These are phyloP conservation scores for Noccaea caerulescens DNA, from an alignment of 345 rosid species.

Conservation along the genomic window DNA sequence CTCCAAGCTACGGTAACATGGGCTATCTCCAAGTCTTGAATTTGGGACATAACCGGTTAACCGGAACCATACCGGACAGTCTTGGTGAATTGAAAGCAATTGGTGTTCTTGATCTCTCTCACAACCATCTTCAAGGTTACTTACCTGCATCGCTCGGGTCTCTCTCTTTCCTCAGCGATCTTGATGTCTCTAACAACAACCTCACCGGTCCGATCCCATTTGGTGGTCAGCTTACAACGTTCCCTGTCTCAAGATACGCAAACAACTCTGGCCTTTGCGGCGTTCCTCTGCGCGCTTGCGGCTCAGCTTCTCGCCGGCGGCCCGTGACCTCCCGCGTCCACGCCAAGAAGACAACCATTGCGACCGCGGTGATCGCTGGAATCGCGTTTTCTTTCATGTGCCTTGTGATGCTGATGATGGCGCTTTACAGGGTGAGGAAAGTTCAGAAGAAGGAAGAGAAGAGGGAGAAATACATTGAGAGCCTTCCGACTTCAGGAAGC, in stretches of 20 bases:
- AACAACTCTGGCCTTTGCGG: constrained; percentile 97
- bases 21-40: constrained; percentile 84
- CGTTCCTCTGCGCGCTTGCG: constrained; percentile 73
- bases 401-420: constrained; percentile 60
- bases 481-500: constrained; percentile 88
- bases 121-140: constrained; percentile 74
- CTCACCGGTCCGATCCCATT: constrained; percentile 84
- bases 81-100: constrained; percentile 72
- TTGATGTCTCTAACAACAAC: constrained; percentile 92
- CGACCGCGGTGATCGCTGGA: constrained; percentile 70
- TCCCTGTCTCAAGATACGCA: constrained; percentile 77
- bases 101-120: constrained; percentile 95
- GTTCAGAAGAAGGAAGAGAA: constrained; percentile 60
- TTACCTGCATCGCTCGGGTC: constrained; percentile 75
- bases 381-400: constrained; percentile 68
- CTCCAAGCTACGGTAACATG: constrained; percentile 69
- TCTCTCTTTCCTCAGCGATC: constrained; percentile 88
- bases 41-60: constrained; percentile 80
- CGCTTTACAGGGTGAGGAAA: constrained; percentile 65
- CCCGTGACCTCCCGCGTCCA: constrained; percentile 22
- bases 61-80: constrained; percentile 73
- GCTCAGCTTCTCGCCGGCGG: constrained; percentile 44
- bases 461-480: constrained; percentile 81
- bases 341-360: constrained; percentile 55
- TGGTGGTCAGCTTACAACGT: constrained; percentile 95